Conservation (phyloP, 805 yeast genomes). For the Kodamaea fukazawae region DNA sequence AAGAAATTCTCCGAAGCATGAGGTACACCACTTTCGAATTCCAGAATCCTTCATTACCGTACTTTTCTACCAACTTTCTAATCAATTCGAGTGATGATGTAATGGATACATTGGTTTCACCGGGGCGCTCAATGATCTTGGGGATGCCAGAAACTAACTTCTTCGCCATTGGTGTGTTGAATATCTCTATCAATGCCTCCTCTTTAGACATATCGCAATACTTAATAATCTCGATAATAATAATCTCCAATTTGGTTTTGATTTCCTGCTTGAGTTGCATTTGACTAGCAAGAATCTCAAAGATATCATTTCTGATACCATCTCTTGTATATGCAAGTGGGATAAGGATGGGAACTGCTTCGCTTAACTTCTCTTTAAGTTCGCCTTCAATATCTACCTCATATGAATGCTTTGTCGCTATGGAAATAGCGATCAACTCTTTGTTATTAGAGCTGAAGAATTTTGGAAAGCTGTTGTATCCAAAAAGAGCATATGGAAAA, state of each 20-base stretch:
- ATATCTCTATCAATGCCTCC: conserved; percentile 11
- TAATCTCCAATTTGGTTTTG: conserved; percentile 25
- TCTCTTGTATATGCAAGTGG: conserved; percentile 43
- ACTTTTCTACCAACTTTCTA: conserved; percentile 22
- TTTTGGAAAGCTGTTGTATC: conserved; percentile 23
- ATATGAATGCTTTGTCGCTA: conserved; percentile 18
- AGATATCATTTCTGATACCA: conserved; percentile 37
- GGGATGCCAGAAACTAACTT: conserved; percentile 9
- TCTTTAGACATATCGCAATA: conserved; percentile 41
- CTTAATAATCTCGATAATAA: conserved; percentile 35
- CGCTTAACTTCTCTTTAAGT: conserved; percentile 14
- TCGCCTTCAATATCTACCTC: too few relatives aligned
- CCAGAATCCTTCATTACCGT: conserved; percentile 31
- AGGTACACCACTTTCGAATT: conserved; percentile 31
- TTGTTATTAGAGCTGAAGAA: conserved; percentile 34
- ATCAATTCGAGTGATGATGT: conserved; percentile 26
- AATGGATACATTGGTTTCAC: conserved; percentile 20
- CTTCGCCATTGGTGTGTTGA: conserved; percentile 7
- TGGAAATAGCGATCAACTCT: conserved; percentile 38
- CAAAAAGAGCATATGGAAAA: conserved; percentile 45
- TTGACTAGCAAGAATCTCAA: conserved; percentile 13
- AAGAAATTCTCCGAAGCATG: conserved; percentile 31
- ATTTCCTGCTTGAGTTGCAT: conserved; percentile 21
- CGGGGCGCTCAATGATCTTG: conserved; percentile 11
- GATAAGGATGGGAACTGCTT: conserved; percentile 37